phyloP scores from a whole-genome alignment of 225 moss, liverwort and hornwort species.

The Antitrichia curtipendula region DNA sequence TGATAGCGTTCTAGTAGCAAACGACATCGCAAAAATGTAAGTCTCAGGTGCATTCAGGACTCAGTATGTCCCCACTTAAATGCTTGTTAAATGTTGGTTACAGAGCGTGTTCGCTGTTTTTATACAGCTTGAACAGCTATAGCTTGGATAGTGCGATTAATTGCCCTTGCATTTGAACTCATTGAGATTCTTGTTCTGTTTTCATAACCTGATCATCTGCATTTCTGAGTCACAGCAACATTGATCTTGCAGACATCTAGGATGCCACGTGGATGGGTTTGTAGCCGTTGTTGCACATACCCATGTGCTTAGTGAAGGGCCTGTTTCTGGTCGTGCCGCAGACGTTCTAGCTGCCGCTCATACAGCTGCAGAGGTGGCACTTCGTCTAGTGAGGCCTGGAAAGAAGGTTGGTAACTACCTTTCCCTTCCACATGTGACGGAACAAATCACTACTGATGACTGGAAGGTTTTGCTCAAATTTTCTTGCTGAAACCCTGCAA shows the following conservation, averaged over 20 bases:
- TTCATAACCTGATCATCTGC: background rate
- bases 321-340: constrained; percentile 82
- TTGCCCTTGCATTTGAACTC: background rate
- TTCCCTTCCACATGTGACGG: background rate
- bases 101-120: background rate
- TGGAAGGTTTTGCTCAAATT: background rate
- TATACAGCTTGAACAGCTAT: background rate
- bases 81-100: background rate
- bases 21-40: constrained; percentile 84
- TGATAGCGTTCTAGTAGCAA: constrained; percentile 41
- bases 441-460: background rate
- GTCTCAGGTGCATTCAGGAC: background rate
- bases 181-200: background rate
- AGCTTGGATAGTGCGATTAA: background rate
- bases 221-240: background rate
- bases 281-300: constrained; percentile 93
- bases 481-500: background rate
- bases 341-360: constrained; percentile 86
- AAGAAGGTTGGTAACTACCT: constrained; percentile 42
- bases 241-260: constrained; percentile 55
- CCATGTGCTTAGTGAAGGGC: constrained; percentile 78
- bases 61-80: no score
- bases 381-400: constrained; percentile 84
- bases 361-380: constrained; percentile 87
- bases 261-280: constrained; percentile 96